Base-by-base conservation (phyloP, 768 basidiomycete genomes). In the Terana coerulea region DNA sequence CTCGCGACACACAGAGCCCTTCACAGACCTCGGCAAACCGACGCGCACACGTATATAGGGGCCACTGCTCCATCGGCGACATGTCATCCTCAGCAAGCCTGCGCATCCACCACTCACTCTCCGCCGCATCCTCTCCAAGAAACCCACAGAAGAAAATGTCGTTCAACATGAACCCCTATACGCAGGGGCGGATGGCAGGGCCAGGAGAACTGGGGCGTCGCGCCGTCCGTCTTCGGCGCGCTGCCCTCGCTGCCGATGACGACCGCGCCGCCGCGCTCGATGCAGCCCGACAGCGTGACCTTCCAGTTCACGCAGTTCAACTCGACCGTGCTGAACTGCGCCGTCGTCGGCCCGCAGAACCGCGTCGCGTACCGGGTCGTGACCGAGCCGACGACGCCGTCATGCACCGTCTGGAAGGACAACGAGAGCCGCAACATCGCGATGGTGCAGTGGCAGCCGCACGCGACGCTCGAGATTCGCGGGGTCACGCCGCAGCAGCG, bases 201-300 rank as follows among this genome's bases (percentile, higher is more conserved):
- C 21, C 55, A 54, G 53, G 53, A 57, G 35, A 55, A 53, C 51
- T 61, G 61, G 57, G 50, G 54, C 28, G 48, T 33, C 15, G 60
- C 71, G 4, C 78, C 82, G 41, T 84, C 84, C 41, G 66, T 84
- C 51, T 81, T 78, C 58, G 84, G 84, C 5, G 83, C 82, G 0
- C 77, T 86, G 17, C 84, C 84, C 25, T 82, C 67, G 21, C 57
- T 72, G 14, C 65, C 68, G 26, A 66, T 61, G 61, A 68, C 59
- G 12, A 56, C 53, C 35, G 50, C 61, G 9, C 43, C 52, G 21
- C 59, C 65, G 19, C 49, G 47, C 35, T 58, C 62, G 3, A 58
- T 59, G 39, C 60, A 61, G 34, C 59, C 67, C 7, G 61, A 67
- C 14, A 67, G 69, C 51, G 57, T 73, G 55, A 67, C 69, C 5